Evolutionary conservation across 2,329 filamentous ascomycete genomes (phyloP), one percentile per base, ranked within the genome.

Genomic region (Cordyceps fumosorosea): DNA sequence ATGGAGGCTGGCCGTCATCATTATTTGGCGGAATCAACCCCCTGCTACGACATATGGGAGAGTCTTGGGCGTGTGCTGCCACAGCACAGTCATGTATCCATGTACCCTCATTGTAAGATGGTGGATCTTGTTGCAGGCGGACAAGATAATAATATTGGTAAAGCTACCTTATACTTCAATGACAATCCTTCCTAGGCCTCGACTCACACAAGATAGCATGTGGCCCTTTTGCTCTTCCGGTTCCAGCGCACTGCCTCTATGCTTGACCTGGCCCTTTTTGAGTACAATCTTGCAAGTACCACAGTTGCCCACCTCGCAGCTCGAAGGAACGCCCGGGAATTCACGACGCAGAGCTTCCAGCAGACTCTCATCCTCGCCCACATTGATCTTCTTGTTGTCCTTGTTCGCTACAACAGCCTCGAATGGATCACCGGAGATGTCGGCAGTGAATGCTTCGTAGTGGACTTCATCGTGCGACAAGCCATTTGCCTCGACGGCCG

Each of bases 381-480:
- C 81, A 18, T 76, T 70, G 7, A 88, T 63, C 1, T 73, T 70
- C 65, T 73, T 77, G 53, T 68, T 69, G 1, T 66, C 66, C 42
- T 61, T 63, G 59, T 81, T 80, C 7, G 71, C 70, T 0, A 88
- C 76, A 53, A 83, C 77, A 0, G 76, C 85, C 47, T 83, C 81
- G 65, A 88, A 89, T 0, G 84, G 80, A 66, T 87, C 83, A 0
- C 85, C 85, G 0, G 77, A 77, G 0, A 77, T 74, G 22, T 81
- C 77, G 1, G 81, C 80, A 1, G 75, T 73, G 64, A 88, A 89
- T 0, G 81, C 80, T 69, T 89, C 86, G 63, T 81, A 84, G 69
- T 88, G 85, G 1, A 87, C 75, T 47, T 85, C 82, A 0, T 77
- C 74, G 2, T 78, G 74, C 0, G 75, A 70, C 0, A 88, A 73